A percentile compares a stretch with the other conserved stretches of the same genome.
Evolutionary conservation across 768 basidiomycete species (phyloP).

Genomic region (Kwoniella pini): DNA sequence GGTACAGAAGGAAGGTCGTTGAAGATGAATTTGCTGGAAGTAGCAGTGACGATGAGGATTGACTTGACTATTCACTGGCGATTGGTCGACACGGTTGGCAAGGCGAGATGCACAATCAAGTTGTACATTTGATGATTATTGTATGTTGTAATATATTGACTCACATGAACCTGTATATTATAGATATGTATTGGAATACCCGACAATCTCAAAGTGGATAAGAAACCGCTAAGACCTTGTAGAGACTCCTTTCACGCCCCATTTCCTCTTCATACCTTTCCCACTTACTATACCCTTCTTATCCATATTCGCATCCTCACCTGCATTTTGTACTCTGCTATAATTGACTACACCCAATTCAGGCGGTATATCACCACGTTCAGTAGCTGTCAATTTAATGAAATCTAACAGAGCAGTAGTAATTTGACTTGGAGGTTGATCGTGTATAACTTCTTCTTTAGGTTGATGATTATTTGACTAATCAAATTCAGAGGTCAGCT

Average conservation of each 20-base stretch:
- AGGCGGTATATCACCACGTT: constrained; percentile 42
- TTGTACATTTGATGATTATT: too few species aligned
- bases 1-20: constrained; percentile 39
- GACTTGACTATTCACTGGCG: too few species aligned
- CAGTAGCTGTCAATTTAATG: constrained; percentile 41
- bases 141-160: neutral
- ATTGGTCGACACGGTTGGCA: too few species aligned
- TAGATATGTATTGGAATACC: too few species aligned
- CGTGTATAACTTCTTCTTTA: neutral
- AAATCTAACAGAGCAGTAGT: constrained; percentile 41
- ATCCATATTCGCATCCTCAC: neutral
- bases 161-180: too few species aligned
- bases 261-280: constrained; percentile 21
- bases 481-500: too few species aligned
- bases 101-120: too few species aligned
- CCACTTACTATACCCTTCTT: neutral
- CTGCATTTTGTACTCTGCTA: constrained; percentile 2
- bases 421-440: constrained; percentile 16
- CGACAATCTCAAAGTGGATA: neutral
- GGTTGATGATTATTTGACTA: neutral
- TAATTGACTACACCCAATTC: constrained; percentile 49
- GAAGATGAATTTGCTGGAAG: constrained; percentile 47
- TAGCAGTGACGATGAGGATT: constrained; percentile 25
- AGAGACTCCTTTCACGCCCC: constrained; percentile 24
- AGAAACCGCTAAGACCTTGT: neutral